Percentiles rank a stretch among this genome's conserved stretches.
phyloP scores from a whole-genome alignment of 371 early-diverging fungal species.

The Zopfochytrium polystomum region DNA sequence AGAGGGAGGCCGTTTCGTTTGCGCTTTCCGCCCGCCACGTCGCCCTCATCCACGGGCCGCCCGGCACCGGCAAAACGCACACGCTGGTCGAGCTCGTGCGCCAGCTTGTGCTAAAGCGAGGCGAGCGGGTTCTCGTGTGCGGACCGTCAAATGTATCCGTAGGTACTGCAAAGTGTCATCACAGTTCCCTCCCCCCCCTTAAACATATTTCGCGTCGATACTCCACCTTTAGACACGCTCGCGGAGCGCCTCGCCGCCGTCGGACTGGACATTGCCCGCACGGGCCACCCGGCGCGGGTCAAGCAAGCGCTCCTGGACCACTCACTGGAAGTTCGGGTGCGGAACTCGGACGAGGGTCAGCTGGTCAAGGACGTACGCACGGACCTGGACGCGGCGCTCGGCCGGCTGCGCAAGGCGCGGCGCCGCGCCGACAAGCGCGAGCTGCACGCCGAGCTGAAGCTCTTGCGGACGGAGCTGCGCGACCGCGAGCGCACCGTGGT shows the following conservation, averaged over 20 bases:
- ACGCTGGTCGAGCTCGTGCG: constrained; percentile 85
- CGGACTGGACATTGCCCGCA: constrained; percentile 64
- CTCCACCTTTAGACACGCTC: constrained; percentile 62
- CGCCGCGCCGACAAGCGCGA: constrained; percentile 62
- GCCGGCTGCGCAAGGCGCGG: constrained; percentile 61
- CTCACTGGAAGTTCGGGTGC: constrained; percentile 64
- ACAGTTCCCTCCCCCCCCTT: neutral
- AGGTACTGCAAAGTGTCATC: constrained; percentile 58
- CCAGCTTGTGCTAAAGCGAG: constrained; percentile 65
- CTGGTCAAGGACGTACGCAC: constrained; percentile 72
- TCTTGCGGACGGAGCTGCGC: constrained; percentile 65
- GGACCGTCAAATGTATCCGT: constrained; percentile 94
- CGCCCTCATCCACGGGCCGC: neutral
- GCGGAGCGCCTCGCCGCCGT: constrained; percentile 69
- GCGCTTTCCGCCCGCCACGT: neutral
- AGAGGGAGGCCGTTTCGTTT: neutral
- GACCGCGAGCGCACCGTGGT: constrained; percentile 70
- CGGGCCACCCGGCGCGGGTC: constrained; percentile 86
- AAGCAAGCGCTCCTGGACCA: constrained; percentile 64
- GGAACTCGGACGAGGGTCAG: constrained; percentile 71
- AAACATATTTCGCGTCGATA: neutral
- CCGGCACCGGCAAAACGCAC: constrained; percentile 87
- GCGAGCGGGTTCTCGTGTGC: constrained; percentile 80
- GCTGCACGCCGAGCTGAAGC: constrained; percentile 65
- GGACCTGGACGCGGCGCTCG: constrained; percentile 74